Evolutionary conservation across 805 yeast species (phyloP).

Genomic region (Myxozyma sirexii): DNA sequence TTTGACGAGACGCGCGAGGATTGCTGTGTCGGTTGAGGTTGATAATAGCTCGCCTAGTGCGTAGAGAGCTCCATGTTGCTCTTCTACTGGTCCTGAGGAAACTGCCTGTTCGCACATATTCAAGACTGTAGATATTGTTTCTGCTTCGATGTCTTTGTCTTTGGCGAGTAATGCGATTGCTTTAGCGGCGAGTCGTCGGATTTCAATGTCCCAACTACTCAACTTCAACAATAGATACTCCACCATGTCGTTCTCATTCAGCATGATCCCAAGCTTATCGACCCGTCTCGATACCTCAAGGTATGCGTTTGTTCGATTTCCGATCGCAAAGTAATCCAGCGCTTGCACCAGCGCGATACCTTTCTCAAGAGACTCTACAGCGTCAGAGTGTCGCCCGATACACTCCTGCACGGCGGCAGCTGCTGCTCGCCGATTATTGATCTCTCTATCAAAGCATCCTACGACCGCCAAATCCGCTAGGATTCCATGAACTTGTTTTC

Average conservation of each 20-base stretch:
- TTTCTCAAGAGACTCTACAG: constrained; percentile 37
- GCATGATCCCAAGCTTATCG: constrained; percentile 21
- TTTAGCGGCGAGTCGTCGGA: constrained; percentile 49
- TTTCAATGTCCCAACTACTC: constrained; percentile 47
- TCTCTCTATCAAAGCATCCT: constrained; percentile 70
- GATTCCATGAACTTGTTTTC: constrained; percentile 34
- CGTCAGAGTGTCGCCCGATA: constrained; percentile 62
- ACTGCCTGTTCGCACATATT: neutral
- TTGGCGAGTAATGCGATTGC: constrained; percentile 39
- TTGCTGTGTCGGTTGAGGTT: neutral
- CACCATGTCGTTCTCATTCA: constrained; percentile 25
- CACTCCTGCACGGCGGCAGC: constrained; percentile 87
- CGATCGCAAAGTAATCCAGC: constrained; percentile 56
- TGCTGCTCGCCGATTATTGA: constrained; percentile 76
- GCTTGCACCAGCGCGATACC: constrained; percentile 55
- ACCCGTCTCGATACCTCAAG: constrained; percentile 43
- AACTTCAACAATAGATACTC: constrained; percentile 45
- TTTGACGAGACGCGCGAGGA: neutral
- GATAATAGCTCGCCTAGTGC: constrained; percentile 36
- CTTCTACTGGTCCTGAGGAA: constrained; percentile 12
- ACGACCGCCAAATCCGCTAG: constrained; percentile 51
- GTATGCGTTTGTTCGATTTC: constrained; percentile 50
- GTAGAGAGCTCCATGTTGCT: constrained; percentile 37
- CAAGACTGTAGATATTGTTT: constrained; percentile 14
- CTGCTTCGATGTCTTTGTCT: neutral